Evolutionary conservation across 768 basidiomycete genomes (phyloP), one percentile per base, ranked within the genome.

Genomic region (Lentinus tigrinus): DNA sequence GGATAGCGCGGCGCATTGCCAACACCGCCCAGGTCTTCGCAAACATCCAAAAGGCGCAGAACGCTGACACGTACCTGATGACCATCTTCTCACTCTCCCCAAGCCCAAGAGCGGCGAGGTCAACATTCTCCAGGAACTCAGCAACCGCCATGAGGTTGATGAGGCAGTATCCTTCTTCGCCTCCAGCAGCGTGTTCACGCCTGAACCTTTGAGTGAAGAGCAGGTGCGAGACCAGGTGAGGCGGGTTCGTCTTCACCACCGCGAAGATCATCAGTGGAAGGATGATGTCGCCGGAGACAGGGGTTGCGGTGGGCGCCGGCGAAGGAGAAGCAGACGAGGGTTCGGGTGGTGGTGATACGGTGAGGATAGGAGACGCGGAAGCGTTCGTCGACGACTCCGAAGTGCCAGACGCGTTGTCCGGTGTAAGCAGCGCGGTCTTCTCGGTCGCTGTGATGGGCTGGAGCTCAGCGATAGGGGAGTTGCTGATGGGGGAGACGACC

Each of bases 131-230:
- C 51, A 98, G 77, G 70, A 98, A 99, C 69, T 98, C 95, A 1
- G 91, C 92, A 5, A 96, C 95, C 11, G 96, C 96, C 79, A 95
- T 85, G 38, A 97, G 77, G 72, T 97, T 98, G 70, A 98, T 91
- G 39, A 96, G 80, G 57, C 95, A 98, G 66, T 95, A 99, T 47
- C 85, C 87, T 66, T 93, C 91, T 67, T 98, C 94, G 2, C 95
- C 95, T 0, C 86, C 67, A 3, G 64, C 84, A 3, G 82, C 68
- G 2, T 75, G 69, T 54, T 82, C 80, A 54, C 83, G 81, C 39
- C 84, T 67, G 65, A 85, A 87, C 27, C 85, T 75, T 63, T 87
- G 78, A 36, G 85, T 79, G 75, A 81, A 81, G 58, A 88, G 73
- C 60, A 95, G 68, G 74, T 87, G 80, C 64, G 91, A 78, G 62